Evolutionary conservation across 768 basidiomycete species (phyloP).

Genomic region (Mycena indigotica): DNA sequence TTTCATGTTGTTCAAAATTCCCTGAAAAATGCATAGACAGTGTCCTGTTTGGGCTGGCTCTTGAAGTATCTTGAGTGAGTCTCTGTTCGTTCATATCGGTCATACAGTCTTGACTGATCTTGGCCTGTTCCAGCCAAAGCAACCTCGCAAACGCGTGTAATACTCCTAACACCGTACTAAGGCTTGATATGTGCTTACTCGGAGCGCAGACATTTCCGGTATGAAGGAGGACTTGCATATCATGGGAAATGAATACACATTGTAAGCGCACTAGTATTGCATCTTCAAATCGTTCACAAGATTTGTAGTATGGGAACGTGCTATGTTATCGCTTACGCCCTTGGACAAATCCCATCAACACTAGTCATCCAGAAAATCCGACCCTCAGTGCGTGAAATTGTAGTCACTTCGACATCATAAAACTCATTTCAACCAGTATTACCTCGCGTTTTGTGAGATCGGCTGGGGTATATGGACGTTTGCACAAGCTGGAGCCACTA

Average conservation of each 20-base stretch:
- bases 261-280: constrained; percentile 18
- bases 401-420: neutral
- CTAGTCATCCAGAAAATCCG: constrained; percentile 27
- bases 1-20: too few relatives aligned
- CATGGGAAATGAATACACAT: constrained; percentile 28
- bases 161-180: neutral
- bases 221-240: constrained; percentile 31
- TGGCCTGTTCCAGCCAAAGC: constrained; percentile 9
- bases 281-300: too few relatives aligned
- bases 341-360: constrained; percentile 27
- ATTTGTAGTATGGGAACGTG: constrained; percentile 27
- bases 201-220: constrained; percentile 16
- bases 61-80: constrained; percentile 29
- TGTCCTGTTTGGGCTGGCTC: constrained; percentile 29
- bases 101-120: neutral
- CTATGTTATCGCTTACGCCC: constrained; percentile 27
- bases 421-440: constrained; percentile 8
- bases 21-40: too few relatives aligned
- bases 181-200: too few relatives aligned
- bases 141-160: constrained; percentile 29
- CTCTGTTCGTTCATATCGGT: neutral
- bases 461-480: constrained; percentile 32
- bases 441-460: constrained; percentile 25
- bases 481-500: constrained; percentile 28
- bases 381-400: constrained; percentile 18